Evolutionary conservation across 2,329 filamentous ascomycete species (phyloP), one percentile per base, ranked within the genome.

Genomic region (Xylariomycetidae sp.): DNA sequence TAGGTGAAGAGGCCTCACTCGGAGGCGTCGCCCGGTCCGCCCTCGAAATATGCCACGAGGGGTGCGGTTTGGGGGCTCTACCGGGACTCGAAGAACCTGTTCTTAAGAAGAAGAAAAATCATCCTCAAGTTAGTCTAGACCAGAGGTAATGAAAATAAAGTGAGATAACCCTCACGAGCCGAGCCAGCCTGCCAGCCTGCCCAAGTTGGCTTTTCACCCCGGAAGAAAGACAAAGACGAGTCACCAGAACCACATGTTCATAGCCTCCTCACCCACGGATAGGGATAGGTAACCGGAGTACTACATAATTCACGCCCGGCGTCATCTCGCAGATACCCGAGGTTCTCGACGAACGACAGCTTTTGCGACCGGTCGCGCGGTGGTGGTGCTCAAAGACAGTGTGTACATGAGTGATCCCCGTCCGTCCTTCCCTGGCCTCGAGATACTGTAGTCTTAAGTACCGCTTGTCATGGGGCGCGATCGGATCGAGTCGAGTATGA

Each of bases 301-400:
- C 38, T 68, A n/a, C n/a, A n/a, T n/a, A 65, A 18, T 67, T 71
- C 2, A 72, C 69, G 2, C 66, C 64, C 0, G 59, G 56, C 0
- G 67, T 73, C 0, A 66, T 71, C 51, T 73, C 69, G 44, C 69
- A 73, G 34, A 70, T 60, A 27, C 69, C 59, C 1, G 69, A 72
- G n/a, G 43, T 74, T 71, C 16, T 62, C 64, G 16, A 74, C 68
- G 36, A 64, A 71, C 15, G 68, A 61, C 28, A 74, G n/a, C n/a
- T n/a, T n/a, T n/a, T n/a, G n/a, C n/a, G n/a, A n/a, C n/a, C n/a
- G n/a, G n/a, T n/a, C n/a, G n/a, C n/a, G n/a, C n/a, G n/a, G n/a
- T n/a, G n/a, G n/a, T n/a, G n/a, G n/a, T n/a, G n/a, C n/a, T n/a
- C n/a, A n/a, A n/a, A n/a, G n/a, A n/a, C n/a, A n/a, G n/a, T n/a